A percentile compares a stretch with the other conserved stretches of the same genome.
Conservation (phyloP, 2,329 filamentous ascomycete species). For the Pestalotiopsis sp. region DNA sequence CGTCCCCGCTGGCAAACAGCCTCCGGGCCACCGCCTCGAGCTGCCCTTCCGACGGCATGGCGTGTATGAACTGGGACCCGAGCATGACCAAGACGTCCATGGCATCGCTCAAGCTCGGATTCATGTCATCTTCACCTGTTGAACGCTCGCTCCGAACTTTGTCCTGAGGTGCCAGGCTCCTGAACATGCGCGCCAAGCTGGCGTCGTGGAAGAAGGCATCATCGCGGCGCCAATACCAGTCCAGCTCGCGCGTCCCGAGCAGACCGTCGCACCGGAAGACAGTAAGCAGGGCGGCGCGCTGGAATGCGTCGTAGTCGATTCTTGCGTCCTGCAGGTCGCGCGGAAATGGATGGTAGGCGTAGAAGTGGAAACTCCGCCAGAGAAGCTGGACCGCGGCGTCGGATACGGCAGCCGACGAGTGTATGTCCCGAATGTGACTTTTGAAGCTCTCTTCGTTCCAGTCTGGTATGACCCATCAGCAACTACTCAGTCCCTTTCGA, state of each 20-base stretch:
- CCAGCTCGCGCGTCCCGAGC: background rate
- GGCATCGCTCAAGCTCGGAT: background rate
- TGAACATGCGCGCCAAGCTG: background rate
- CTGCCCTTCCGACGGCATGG: background rate
- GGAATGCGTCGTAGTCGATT: background rate
- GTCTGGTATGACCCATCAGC: background rate
- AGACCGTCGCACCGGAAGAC: background rate
- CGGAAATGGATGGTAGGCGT: constrained; percentile 4
- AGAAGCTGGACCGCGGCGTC: background rate
- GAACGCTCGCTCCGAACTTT: background rate
- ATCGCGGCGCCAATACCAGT: constrained; percentile 3
- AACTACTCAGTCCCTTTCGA: background rate
- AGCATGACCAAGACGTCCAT: constrained; percentile 3
- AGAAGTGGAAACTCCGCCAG: background rate
- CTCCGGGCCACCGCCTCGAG: background rate
- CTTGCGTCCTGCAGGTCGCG: background rate
- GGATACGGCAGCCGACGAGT: background rate
- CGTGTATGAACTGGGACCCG: background rate
- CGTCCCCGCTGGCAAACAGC: background rate
- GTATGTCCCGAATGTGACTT: background rate
- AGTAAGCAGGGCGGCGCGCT: background rate
- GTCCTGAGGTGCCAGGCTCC: background rate
- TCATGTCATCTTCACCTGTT: background rate
- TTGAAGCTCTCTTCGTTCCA: background rate
- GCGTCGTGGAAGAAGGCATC: background rate